A percentile compares a stretch with the other conserved stretches of the same genome.
These are phyloP conservation scores for Pseudozyma tsukubaensis DNA, from an alignment of 1,284 basidiomycete genomes.

Conservation along the genomic window DNA sequence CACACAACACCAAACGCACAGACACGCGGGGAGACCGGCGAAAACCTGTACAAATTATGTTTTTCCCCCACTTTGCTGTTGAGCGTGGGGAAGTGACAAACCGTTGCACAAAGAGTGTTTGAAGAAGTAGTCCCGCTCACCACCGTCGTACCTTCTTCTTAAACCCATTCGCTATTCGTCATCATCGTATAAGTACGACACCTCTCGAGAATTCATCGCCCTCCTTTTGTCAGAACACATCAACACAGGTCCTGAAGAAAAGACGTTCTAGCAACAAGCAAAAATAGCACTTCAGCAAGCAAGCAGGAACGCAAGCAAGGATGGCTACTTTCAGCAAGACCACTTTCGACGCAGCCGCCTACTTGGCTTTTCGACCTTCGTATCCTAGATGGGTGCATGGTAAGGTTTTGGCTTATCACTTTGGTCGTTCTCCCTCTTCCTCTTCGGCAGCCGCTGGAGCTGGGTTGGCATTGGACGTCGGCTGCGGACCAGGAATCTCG, in stretches of 20 bases:
- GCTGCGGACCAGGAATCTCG: slow-evolving; percentile 82
- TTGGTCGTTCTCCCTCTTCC: slow-evolving; percentile 1
- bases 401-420: slow-evolving; percentile 42
- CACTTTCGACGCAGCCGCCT: slow-evolving; percentile 54
- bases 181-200: too few relatives aligned
- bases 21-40: not conserved
- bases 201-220: too few relatives aligned
- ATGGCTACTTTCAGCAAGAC: slow-evolving; percentile 52
- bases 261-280: not conserved
- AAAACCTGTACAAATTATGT: not conserved
- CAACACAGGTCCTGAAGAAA: not conserved
- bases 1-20: not conserved
- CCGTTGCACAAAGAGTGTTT: not conserved
- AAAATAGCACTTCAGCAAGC: not conserved
- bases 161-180: too few relatives aligned
- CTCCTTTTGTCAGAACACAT: not conserved
- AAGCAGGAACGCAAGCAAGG: not conserved
- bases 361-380: slow-evolving; percentile 49
- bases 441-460: not conserved
- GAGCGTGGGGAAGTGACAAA: not conserved
- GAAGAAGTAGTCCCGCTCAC: not conserved
- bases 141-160: not conserved
- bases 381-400: slow-evolving; percentile 53
- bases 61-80: not conserved
- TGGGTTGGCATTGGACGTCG: slow-evolving; percentile 75